Percentiles rank a stretch among this genome's conserved stretches.
Conservation (phyloP, 2,329 filamentous ascomycete genomes). For the Colletotrichum navitas region DNA sequence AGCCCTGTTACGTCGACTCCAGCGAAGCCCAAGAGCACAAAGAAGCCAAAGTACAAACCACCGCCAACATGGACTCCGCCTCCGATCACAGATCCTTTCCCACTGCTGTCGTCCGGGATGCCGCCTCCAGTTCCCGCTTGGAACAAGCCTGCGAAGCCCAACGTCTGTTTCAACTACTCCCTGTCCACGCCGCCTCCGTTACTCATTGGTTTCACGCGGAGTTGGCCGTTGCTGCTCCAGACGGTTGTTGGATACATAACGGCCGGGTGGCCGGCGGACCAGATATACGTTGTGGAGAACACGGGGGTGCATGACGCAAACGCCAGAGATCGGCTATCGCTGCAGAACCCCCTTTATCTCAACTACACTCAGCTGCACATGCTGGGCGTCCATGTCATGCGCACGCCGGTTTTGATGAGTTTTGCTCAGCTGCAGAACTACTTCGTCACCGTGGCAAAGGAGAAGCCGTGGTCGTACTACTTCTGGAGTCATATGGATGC, state of each 20-base stretch:
- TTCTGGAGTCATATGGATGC: constrained; percentile 71
- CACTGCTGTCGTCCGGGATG: constrained; percentile 51
- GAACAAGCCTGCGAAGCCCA: constrained; percentile 54
- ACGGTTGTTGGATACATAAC: constrained; percentile 69
- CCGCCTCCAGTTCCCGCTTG: constrained; percentile 59
- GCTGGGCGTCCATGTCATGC: constrained; percentile 65
- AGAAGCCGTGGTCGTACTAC: constrained; percentile 61
- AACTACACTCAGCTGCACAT: constrained; percentile 62
- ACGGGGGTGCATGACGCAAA: constrained; percentile 69
- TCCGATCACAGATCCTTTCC: constrained; percentile 59
- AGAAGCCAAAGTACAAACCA: constrained; percentile 31
- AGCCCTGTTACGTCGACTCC: not conserved
- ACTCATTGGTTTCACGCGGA: constrained; percentile 70
- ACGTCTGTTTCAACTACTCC: constrained; percentile 55
- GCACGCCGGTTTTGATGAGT: constrained; percentile 63
- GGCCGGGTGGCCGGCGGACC: constrained; percentile 68
- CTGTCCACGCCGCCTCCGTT: constrained; percentile 61
- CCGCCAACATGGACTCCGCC: constrained; percentile 47
- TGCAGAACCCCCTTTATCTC: constrained; percentile 69
- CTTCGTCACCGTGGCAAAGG: constrained; percentile 60
- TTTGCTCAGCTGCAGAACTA: constrained; percentile 70
- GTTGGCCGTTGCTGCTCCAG: constrained; percentile 68
- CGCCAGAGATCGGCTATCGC: constrained; percentile 57
- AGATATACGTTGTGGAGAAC: constrained; percentile 72
- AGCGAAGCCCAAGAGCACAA: not conserved